phyloP scores from a whole-genome alignment of 768 basidiomycete species.

The Postia placenta region DNA sequence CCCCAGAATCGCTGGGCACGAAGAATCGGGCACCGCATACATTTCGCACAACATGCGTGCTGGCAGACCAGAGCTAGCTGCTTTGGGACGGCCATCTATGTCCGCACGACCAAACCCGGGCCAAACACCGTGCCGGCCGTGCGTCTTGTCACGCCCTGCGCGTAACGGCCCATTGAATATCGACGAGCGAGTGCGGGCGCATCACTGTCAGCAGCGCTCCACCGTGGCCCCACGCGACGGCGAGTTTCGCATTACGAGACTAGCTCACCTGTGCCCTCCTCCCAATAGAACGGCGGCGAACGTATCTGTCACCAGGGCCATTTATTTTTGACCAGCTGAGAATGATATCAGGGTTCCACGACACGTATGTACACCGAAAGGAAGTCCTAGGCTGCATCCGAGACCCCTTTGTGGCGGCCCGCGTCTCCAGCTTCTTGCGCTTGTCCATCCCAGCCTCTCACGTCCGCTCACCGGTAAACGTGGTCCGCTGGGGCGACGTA shows the following conservation, averaged over 20 bases:
- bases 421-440: slow-evolving; percentile 6
- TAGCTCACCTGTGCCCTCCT: not conserved
- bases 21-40: slow-evolving; percentile 14
- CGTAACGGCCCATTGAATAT: not conserved
- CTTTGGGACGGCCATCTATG: slow-evolving; percentile 9
- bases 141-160: not conserved
- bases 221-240: not conserved
- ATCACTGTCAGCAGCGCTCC: not conserved
- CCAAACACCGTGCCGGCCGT: not conserved
- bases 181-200: not conserved
- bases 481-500: slow-evolving; percentile 60
- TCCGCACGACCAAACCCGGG: not conserved
- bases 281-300: not conserved
- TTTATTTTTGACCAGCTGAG: slow-evolving; percentile 5
- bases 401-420: slow-evolving; percentile 16
- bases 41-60: not conserved
- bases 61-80: slow-evolving; percentile 11
- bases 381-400: not conserved
- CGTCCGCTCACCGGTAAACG: slow-evolving; percentile 62
- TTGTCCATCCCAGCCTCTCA: slow-evolving; percentile 5
- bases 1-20: slow-evolving; percentile 15
- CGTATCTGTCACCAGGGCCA: not conserved
- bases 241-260: not conserved
- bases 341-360: not conserved
- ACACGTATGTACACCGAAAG: slow-evolving; percentile 6